Evolutionary conservation across 305 asterid genomes (phyloP).

Genomic region (Fraxinus dipetala): DNA sequence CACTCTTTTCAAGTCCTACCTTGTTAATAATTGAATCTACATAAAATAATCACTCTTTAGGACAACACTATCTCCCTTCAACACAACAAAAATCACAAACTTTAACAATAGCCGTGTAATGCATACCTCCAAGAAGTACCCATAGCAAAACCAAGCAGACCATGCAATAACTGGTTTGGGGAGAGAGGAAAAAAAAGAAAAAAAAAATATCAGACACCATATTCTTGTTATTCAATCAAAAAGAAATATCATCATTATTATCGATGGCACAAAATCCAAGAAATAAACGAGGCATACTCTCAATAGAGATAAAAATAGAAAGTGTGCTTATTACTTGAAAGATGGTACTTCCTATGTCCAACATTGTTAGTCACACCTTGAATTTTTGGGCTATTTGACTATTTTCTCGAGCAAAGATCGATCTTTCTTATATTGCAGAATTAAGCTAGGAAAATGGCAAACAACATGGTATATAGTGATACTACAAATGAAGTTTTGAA

Average conservation of each 20-base stretch:
- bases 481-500: neutral
- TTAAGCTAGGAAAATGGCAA: neutral
- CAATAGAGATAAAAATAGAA: neutral
- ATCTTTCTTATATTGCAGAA: neutral
- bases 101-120: constrained; percentile 1
- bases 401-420: neutral
- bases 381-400: neutral
- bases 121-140: constrained; percentile 90
- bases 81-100: neutral
- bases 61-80: neutral
- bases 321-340: neutral
- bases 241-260: neutral
- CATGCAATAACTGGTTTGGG: constrained; percentile 71
- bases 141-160: constrained; percentile 83
- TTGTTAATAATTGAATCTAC: neutral
- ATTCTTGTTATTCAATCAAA: neutral
- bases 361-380: neutral
- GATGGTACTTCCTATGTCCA: neutral
- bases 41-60: neutral
- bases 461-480: neutral
- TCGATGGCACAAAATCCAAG: neutral
- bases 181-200: neutral
- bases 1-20: neutral
- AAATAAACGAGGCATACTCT: neutral
- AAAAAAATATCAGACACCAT: neutral